These are phyloP conservation scores for Cadophora gregata DNA, from an alignment of 2,329 filamentous ascomycete genomes.

Conservation along the genomic window DNA sequence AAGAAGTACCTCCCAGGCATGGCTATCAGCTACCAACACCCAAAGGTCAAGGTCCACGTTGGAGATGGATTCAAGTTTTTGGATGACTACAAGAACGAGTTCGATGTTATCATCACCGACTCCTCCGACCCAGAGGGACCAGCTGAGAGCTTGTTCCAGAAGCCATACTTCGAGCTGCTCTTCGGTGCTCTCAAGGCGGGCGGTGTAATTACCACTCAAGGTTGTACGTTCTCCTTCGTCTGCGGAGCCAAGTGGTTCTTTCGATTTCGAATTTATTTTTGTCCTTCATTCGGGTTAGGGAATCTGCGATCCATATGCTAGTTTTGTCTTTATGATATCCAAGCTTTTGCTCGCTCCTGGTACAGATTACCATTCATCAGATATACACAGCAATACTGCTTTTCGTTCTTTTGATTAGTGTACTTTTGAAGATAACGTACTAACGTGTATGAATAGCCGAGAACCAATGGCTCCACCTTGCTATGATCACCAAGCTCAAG, in stretches of 20 bases:
- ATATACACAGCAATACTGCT: background rate
- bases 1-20: constrained; percentile 97
- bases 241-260: constrained; percentile 32
- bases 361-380: background rate
- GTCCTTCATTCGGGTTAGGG: constrained; percentile 13
- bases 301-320: background rate
- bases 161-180: constrained; percentile 97
- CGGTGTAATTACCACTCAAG: constrained; percentile 99
- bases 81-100: constrained; percentile 92
- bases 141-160: constrained; percentile 96
- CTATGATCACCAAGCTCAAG: constrained; percentile 93
- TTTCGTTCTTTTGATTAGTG: background rate
- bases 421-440: constrained; percentile 2
- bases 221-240: constrained; percentile 89
- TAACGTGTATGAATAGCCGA: constrained; percentile 67
- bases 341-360: background rate
- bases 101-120: constrained; percentile 99
- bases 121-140: constrained; percentile 97
- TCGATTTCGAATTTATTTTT: constrained; percentile 21
- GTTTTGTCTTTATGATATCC: background rate
- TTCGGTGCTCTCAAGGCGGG: constrained; percentile 88
- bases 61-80: constrained; percentile 99
- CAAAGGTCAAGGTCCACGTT: constrained; percentile 89
- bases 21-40: constrained; percentile 91
- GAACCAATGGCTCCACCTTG: constrained; percentile 98